Conservation (phyloP, 1,139 yeast species). For the Nakaseomyces delphensis region DNA sequence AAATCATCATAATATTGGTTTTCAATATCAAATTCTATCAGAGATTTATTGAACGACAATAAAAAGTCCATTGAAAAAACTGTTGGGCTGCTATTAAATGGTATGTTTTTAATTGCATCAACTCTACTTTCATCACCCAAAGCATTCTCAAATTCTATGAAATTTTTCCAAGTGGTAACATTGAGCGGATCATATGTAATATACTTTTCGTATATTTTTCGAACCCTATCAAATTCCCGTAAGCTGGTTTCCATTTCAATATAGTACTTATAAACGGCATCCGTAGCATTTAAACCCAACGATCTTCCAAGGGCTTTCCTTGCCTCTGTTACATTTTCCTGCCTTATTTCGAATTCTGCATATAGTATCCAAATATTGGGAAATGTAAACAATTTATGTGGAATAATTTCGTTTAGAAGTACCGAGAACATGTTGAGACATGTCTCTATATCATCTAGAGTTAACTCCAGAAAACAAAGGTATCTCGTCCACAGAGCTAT, state of each 20-base stretch:
- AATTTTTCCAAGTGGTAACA: slow-evolving; percentile 45
- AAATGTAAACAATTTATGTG: slow-evolving; percentile 54
- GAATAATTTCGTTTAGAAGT: slow-evolving; percentile 41
- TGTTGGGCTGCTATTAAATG: slow-evolving; percentile 30
- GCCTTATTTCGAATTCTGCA: slow-evolving; percentile 70
- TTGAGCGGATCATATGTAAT: slow-evolving; percentile 45
- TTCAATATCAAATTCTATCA: slow-evolving; percentile 52
- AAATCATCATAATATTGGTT: slow-evolving; percentile 50
- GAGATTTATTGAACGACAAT: slow-evolving; percentile 12
- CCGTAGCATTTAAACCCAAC: slow-evolving; percentile 58
- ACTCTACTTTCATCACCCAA: slow-evolving; percentile 67
- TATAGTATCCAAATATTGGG: slow-evolving; percentile 66
- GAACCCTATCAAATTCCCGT: slow-evolving; percentile 71
- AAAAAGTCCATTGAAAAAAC: slow-evolving; percentile 19
- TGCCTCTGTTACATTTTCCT: slow-evolving; percentile 42
- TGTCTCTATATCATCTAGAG: slow-evolving; percentile 35
- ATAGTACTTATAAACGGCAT: slow-evolving; percentile 52
- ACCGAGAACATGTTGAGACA: slow-evolving; percentile 47
- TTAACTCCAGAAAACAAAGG: slow-evolving; percentile 55
- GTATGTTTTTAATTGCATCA: slow-evolving; percentile 48
- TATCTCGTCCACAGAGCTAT: slow-evolving; percentile 62
- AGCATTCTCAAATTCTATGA: slow-evolving; percentile 58
- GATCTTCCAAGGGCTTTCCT: slow-evolving; percentile 67
- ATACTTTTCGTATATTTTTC: slow-evolving; percentile 62
- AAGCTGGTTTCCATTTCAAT: slow-evolving; percentile 43